Percentiles rank a stretch among this genome's conserved stretches.
These are phyloP conservation scores for Castanea mollissima DNA, from an alignment of 306 rosid species.

Conservation along the genomic window DNA sequence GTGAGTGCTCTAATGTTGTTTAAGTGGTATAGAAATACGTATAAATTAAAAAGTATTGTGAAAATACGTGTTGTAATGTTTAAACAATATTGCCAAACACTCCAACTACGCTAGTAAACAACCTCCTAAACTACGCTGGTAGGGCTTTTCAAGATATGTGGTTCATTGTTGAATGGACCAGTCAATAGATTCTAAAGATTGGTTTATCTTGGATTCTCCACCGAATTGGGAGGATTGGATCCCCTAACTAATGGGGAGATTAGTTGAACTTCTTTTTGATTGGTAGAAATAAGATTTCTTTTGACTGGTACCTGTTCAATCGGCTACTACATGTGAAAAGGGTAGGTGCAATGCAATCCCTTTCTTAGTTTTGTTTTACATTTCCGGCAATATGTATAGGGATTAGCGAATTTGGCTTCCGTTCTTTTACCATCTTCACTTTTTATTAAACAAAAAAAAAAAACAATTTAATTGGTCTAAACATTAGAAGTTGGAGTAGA, in stretches of 20 bases:
- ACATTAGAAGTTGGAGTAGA: too few species aligned
- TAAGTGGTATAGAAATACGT: accelerated
- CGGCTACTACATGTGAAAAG: neutral
- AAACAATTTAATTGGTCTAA: too few species aligned
- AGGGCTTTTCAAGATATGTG: neutral
- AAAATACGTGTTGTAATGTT: accelerated
- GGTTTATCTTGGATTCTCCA: neutral
- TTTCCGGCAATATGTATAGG: too few species aligned
- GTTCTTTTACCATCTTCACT: too few species aligned
- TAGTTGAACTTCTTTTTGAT: neutral
- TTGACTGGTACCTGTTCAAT: neutral
- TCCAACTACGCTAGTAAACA: too few species aligned
- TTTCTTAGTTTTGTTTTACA: too few species aligned
- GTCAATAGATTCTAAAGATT: neutral
- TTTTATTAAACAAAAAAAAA: too few species aligned
- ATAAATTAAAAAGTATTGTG: accelerated
- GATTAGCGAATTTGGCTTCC: too few species aligned
- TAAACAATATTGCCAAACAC: too few species aligned
- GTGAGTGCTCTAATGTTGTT: too few species aligned
- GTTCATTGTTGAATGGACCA: neutral
- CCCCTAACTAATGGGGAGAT: neutral
- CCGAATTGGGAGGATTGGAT: neutral
- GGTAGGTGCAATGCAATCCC: too few species aligned
- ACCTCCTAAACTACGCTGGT: neutral
- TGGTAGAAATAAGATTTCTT: neutral